Percentiles rank a stretch among this genome's conserved stretches.
These are phyloP conservation scores for Sungouiozyma intestinalis DNA, from an alignment of 805 yeast genomes.

Conservation along the genomic window DNA sequence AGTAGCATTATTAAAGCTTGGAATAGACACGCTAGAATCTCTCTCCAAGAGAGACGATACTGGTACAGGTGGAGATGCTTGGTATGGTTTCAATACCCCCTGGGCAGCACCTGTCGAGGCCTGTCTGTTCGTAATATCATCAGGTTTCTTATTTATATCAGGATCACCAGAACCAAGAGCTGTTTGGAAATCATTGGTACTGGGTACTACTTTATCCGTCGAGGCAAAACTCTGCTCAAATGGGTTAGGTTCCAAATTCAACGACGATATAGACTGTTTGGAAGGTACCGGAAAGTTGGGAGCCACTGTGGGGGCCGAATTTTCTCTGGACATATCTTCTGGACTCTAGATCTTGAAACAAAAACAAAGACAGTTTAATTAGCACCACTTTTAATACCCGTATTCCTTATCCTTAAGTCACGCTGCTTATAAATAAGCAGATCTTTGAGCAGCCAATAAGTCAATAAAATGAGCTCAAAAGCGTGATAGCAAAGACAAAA, in stretches of 20 bases:
- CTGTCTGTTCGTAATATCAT: not conserved
- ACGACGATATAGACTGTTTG: conserved; percentile 27
- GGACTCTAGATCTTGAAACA: too few relatives aligned
- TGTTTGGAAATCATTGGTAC: not conserved
- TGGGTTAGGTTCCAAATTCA: conserved; percentile 87
- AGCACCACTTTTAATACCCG: too few relatives aligned
- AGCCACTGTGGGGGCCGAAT: not conserved
- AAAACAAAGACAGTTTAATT: too few relatives aligned
- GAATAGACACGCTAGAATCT: conserved; percentile 2
- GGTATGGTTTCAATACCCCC: not conserved
- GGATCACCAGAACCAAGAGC: not conserved
- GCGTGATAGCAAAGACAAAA: too few relatives aligned
- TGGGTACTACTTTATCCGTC: conserved; percentile 18
- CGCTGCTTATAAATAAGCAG: too few relatives aligned
- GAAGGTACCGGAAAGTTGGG: not conserved
- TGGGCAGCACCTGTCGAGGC: not conserved
- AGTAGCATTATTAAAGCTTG: conserved; percentile 1
- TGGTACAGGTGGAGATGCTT: not conserved
- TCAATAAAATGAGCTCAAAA: too few relatives aligned
- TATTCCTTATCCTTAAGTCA: too few relatives aligned
- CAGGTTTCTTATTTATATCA: not conserved
- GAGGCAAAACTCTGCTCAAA: conserved; percentile 91
- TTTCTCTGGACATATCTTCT: not conserved
- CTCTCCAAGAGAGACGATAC: conserved; percentile 1
- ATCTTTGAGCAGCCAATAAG: too few relatives aligned